phyloP scores from a whole-genome alignment of 805 yeast genomes.

The Starmera pachycereana region DNA sequence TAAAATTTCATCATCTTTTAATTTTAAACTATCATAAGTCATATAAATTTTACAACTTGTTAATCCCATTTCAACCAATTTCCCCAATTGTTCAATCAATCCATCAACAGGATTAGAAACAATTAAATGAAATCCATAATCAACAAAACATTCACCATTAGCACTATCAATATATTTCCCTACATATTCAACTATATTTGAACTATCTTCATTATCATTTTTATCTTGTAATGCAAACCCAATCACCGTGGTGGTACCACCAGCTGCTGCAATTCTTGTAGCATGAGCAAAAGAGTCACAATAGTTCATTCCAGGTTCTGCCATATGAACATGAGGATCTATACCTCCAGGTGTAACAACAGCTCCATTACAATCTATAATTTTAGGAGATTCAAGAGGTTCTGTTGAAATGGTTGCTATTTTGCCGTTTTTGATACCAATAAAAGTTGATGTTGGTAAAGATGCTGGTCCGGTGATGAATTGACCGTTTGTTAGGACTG shows the following conservation, averaged over 20 bases:
- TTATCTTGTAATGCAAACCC: conserved; percentile 36
- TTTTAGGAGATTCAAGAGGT: conserved; percentile 16
- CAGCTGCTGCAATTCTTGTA: conserved; percentile 35
- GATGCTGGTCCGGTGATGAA: conserved; percentile 23
- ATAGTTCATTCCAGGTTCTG: conserved; percentile 30
- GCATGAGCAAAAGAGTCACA: conserved; percentile 37
- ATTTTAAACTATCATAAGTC: conserved; percentile 32
- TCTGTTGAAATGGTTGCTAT: conserved; percentile 26
- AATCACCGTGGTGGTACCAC: conserved; percentile 40
- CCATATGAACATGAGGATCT: conserved; percentile 39
- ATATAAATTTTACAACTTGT: conserved; percentile 34
- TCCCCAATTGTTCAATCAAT: conserved; percentile 24
- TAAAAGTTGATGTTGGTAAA: conserved; percentile 26
- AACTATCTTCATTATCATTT: conserved; percentile 19
- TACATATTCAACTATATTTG: conserved; percentile 20
- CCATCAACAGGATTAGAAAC: conserved; percentile 24
- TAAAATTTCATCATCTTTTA: conserved; percentile 30
- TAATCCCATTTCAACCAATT: conserved; percentile 26
- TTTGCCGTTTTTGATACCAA: conserved; percentile 31
- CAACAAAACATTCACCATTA: conserved; percentile 27
- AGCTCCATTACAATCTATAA: conserved; percentile 37
- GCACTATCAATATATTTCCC: conserved; percentile 20
- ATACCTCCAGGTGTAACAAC: conserved; percentile 42
- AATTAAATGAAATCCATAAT: conserved; percentile 39
- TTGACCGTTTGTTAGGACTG: conserved; percentile 15